A percentile compares a stretch with the other conserved stretches of the same genome.
Evolutionary conservation across 371 early-diverging fungal genomes (phyloP).

Genomic region (Nematocida parisii): DNA sequence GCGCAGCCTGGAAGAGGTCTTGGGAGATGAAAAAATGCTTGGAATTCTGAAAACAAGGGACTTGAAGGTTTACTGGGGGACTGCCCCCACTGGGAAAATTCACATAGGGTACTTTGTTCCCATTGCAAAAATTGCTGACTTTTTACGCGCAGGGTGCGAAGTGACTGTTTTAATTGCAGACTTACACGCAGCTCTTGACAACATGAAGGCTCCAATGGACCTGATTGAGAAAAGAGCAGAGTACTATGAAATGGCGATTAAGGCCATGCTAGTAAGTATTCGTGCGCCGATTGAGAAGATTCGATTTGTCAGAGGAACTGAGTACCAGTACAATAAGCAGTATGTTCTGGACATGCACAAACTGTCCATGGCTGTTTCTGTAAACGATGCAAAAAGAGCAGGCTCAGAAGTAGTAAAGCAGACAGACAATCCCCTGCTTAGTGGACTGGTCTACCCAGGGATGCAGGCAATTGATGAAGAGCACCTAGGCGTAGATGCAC

Average conservation of each 20-base stretch:
- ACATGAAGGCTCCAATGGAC: slow-evolving; percentile 93
- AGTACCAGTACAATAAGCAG: slow-evolving; percentile 79
- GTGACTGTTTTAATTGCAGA: slow-evolving; percentile 91
- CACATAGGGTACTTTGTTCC: slow-evolving; percentile 97
- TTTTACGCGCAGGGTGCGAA: slow-evolving; percentile 85
- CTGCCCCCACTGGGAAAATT: slow-evolving; percentile 93
- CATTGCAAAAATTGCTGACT: slow-evolving; percentile 94
- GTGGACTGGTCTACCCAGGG: slow-evolving; percentile 90
- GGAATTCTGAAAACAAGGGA: slow-evolving; percentile 80
- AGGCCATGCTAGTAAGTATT: slow-evolving; percentile 80
- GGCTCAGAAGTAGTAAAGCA: slow-evolving; percentile 99
- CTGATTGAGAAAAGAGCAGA: slow-evolving; percentile 79
- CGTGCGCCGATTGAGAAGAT: slow-evolving; percentile 77
- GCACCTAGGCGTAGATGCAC: slow-evolving; percentile 89
- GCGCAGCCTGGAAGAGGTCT: slow-evolving; percentile 88
- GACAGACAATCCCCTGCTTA: slow-evolving; percentile 84
- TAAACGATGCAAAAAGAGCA: slow-evolving; percentile 95
- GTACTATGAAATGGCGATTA: slow-evolving; percentile 89
- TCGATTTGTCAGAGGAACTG: slow-evolving; percentile 81
- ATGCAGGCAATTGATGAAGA: slow-evolving; percentile 99
- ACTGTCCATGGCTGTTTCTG: slow-evolving; percentile 80
- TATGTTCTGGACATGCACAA: slow-evolving; percentile 90
- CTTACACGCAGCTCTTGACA: slow-evolving; percentile 96
- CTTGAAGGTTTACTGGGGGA: slow-evolving; percentile 95
- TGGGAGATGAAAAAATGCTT: slow-evolving; percentile 83